Conservation (phyloP, 805 yeast species). For the Hemisphaericaspora nanyangensis region DNA sequence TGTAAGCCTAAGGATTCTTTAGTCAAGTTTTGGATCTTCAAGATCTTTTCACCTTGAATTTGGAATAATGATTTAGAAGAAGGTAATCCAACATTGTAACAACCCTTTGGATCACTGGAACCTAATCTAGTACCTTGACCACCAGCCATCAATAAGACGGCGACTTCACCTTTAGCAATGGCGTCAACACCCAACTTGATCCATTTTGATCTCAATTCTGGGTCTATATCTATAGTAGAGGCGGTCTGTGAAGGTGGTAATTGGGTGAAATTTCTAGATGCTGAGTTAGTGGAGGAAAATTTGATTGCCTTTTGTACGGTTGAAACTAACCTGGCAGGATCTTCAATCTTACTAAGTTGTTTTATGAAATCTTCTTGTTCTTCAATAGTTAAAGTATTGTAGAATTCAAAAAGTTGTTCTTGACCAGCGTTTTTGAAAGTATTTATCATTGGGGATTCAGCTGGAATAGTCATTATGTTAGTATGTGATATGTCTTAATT, state of each 20-base stretch:
- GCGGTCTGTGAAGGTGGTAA: slow-evolving; percentile 48
- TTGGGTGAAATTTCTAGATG: slow-evolving; percentile 35
- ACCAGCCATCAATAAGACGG: slow-evolving; percentile 91
- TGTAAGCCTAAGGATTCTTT: slow-evolving; percentile 13
- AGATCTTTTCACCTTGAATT: slow-evolving; percentile 84
- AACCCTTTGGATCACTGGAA: slow-evolving; percentile 87
- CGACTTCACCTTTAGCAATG: slow-evolving; percentile 71
- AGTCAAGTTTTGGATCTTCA: slow-evolving; percentile 58
- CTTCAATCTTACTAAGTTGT: slow-evolving; percentile 39
- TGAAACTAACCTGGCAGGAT: slow-evolving; percentile 37
- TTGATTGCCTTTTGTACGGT: slow-evolving; percentile 47
- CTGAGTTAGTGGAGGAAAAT: slow-evolving; percentile 24
- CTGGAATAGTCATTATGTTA: slow-evolving; percentile 11
- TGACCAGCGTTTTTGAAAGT: slow-evolving; percentile 47
- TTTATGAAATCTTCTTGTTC: slow-evolving; percentile 34
- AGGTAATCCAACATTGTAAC: slow-evolving; percentile 83
- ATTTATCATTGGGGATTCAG: slow-evolving; percentile 16
- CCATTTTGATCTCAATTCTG: slow-evolving; percentile 36
- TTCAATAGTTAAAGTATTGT: slow-evolving; percentile 32
- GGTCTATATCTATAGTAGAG: slow-evolving; percentile 44
- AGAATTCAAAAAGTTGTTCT: slow-evolving; percentile 47
- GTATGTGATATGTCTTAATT: no score
- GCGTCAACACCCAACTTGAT: slow-evolving; percentile 58
- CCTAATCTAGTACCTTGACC: slow-evolving; percentile 98
- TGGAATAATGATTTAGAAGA: slow-evolving; percentile 83